Evolutionary conservation across 1,139 yeast species (phyloP).

Genomic region (Petasospora fabianii): DNA sequence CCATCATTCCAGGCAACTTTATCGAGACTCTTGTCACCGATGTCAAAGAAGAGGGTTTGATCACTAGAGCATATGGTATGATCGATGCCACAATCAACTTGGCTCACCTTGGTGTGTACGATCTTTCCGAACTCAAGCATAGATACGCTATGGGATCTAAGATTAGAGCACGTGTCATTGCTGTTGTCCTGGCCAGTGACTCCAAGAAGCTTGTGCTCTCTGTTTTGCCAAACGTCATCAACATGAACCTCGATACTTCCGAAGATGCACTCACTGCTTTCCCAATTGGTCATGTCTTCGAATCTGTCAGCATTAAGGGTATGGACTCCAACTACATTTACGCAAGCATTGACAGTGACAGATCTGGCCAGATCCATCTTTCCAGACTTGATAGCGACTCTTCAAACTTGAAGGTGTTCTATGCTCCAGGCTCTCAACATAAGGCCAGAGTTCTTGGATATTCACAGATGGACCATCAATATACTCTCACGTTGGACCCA

Average conservation of each 20-base stretch:
- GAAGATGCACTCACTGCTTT: slow-evolving; percentile 52
- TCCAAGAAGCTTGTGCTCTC: slow-evolving; percentile 63
- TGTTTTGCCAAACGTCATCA: slow-evolving; percentile 51
- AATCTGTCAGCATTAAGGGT: slow-evolving; percentile 57
- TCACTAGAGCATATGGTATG: slow-evolving; percentile 65
- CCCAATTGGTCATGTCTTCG: slow-evolving; percentile 73
- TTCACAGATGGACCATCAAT: slow-evolving; percentile 61
- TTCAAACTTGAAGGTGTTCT: slow-evolving; percentile 40
- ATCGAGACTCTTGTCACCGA: slow-evolving; percentile 72
- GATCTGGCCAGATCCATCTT: slow-evolving; percentile 64
- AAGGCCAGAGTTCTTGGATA: slow-evolving; percentile 75
- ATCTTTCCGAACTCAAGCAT: slow-evolving; percentile 50
- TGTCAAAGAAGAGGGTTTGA: slow-evolving; percentile 57
- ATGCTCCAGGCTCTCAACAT: slow-evolving; percentile 61
- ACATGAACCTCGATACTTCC: slow-evolving; percentile 22
- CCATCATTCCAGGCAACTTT: slow-evolving; percentile 79
- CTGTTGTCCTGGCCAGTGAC: slow-evolving; percentile 53
- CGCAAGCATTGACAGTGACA: slow-evolving; percentile 54
- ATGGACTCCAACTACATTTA: slow-evolving; percentile 53
- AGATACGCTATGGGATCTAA: slow-evolving; percentile 63
- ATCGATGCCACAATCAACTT: slow-evolving; percentile 68
- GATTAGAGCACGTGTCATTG: slow-evolving; percentile 67
- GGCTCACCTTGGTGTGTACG: slow-evolving; percentile 56
- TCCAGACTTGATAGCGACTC: slow-evolving; percentile 61
- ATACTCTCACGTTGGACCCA: slow-evolving; percentile 67